Evolutionary conservation across 306 rosid species (phyloP).

Genomic region (Dryas drummondii): DNA sequence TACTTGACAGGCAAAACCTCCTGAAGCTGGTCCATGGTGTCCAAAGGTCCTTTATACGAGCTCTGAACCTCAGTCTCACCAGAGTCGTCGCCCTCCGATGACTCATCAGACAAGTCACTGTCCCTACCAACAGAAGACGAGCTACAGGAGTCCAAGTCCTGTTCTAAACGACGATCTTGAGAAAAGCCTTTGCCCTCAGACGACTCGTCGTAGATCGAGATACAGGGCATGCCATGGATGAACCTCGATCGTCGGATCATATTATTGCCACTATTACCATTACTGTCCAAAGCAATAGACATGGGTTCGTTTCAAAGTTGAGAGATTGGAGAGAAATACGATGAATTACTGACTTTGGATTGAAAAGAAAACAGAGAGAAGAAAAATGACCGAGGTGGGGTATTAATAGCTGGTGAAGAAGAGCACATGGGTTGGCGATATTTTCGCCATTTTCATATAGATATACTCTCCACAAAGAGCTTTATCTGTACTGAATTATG

Average conservation of each 20-base stretch:
- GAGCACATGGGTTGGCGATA: constrained; percentile 54
- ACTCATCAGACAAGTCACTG: constrained; percentile 49
- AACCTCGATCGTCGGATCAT: constrained; percentile 42
- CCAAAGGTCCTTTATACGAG: constrained; percentile 61
- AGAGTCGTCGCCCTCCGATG: constrained; percentile 58
- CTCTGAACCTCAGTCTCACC: constrained; percentile 54
- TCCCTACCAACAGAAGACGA: constrained; percentile 65
- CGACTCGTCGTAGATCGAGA: constrained; percentile 43
- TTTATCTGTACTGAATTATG: neutral
- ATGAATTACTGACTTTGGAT: neutral
- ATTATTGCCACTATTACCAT: constrained; percentile 21
- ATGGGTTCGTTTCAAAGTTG: constrained; percentile 26
- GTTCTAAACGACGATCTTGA: constrained; percentile 33
- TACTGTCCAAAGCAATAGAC: constrained; percentile 48
- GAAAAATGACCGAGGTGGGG: neutral
- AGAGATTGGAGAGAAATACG: neutral
- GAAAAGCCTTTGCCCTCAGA: constrained; percentile 10
- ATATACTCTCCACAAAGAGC: neutral
- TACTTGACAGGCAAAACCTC: constrained; percentile 71
- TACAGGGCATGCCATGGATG: constrained; percentile 34
- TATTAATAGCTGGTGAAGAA: constrained; percentile 30
- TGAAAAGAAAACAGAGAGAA: neutral
- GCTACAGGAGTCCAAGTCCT: constrained; percentile 55
- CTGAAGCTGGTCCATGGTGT: constrained; percentile 56
- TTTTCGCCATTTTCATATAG: constrained; percentile 26